Evolutionary conservation across 371 early-diverging fungal genomes (phyloP), one percentile per base, ranked within the genome.

Genomic region (Dichotomocladium elegans): DNA sequence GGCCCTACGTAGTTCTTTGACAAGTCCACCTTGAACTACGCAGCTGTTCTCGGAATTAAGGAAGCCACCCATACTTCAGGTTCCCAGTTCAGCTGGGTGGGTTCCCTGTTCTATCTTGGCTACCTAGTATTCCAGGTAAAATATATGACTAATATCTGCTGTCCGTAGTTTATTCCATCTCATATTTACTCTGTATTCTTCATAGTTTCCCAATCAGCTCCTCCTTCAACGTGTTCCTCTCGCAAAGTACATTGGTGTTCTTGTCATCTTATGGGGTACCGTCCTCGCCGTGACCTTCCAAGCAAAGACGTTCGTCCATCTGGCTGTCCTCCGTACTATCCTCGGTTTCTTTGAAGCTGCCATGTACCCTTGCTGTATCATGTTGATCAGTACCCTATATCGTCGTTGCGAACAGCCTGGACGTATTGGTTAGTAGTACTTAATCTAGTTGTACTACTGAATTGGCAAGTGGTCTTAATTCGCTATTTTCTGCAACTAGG

Each of bases 311-410:
- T 68, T 68, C 21, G 57, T 58, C 12, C 61, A 63, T 42, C 33
- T 68, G 25, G 68, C 63, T 40, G 68, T 57, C 17, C 44, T 68
- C 5, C 58, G 68, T 29, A 63, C 64, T 47, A 41, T 64, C 7
- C 28, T 56, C 25, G 57, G 64, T 29, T 60, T 64, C 55, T 64
- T 64, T 51, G 64, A 64, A 45, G 64, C 64, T 33, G 60, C 58
- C 33, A 53, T 64, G 26, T 60, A 64, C 35, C 60, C 64, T 7
- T 57, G 53, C 41, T 59, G 57, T 35, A 51, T 64, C n/a, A 64
- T 64, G 57, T 19, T 64, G 7, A 60, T 60, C 15, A 57, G 51
- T 42, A 50, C 55, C 14, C 15, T 64, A 35, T 64, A 64, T 31
- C 60, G 64, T 30, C 56, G 60, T 10, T 50, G 51, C 24, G 64